A percentile compares a stretch with the other conserved stretches of the same genome.
Conservation (phyloP, 768 basidiomycete species). For the Hypholoma fasciculare region DNA sequence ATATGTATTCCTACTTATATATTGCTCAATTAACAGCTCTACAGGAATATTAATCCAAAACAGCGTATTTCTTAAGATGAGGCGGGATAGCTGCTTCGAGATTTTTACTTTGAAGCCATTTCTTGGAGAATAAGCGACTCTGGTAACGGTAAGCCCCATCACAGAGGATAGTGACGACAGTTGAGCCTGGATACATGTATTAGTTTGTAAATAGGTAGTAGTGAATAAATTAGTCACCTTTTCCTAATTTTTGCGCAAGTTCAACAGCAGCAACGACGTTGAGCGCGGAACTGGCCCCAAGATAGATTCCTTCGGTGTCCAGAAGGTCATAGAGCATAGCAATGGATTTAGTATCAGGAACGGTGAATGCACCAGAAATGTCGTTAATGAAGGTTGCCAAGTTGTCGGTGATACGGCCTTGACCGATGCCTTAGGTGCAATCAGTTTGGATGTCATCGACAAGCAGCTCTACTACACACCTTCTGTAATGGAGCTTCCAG, state of each 20-base stretch:
- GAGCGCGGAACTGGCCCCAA: constrained; percentile 91
- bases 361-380: constrained; percentile 80
- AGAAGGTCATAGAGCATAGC: constrained; percentile 92
- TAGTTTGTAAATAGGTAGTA: neutral
- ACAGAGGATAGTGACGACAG: constrained; percentile 84
- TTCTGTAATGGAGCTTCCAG: constrained; percentile 91
- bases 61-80: constrained; percentile 85
- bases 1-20: neutral
- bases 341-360: constrained; percentile 88
- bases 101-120: constrained; percentile 85
- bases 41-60: constrained; percentile 59
- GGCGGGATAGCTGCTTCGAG: constrained; percentile 78
- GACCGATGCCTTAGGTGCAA: constrained; percentile 77
- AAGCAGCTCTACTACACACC: constrained; percentile 43
- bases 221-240: constrained; percentile 48
- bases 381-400: constrained; percentile 78
- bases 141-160: constrained; percentile 99
- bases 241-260: constrained; percentile 81
- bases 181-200: constrained; percentile 55
- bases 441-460: neutral
- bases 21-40: neutral
- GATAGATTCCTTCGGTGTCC: constrained; percentile 90
- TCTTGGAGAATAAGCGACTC: constrained; percentile 91
- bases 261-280: constrained; percentile 95
- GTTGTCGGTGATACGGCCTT: constrained; percentile 94